A percentile compares a stretch with the other conserved stretches of the same genome.
Conservation (phyloP, 371 early-diverging fungal genomes). For the Actinomortierella ambigua region DNA sequence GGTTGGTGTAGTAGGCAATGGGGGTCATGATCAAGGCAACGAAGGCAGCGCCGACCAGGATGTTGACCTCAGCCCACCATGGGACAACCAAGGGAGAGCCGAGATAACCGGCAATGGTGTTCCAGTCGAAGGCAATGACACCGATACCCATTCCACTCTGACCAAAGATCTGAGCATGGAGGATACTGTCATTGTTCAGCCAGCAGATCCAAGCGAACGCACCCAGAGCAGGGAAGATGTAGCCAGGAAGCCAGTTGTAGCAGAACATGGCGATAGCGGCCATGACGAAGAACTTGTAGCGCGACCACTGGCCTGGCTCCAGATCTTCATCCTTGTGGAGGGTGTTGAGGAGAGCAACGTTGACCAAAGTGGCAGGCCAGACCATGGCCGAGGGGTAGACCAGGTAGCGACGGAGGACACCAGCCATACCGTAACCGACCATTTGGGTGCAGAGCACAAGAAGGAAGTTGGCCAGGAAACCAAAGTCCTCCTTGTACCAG, state of each 20-base stretch:
- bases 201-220: conserved; percentile 76
- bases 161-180: conserved; percentile 59
- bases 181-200: conserved; percentile 56
- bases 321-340: conserved; percentile 68
- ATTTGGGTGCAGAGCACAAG: conserved; percentile 69
- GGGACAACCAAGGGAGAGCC: conserved; percentile 69
- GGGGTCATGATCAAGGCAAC: conserved; percentile 73
- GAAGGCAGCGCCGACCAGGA: conserved; percentile 61
- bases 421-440: conserved; percentile 87
- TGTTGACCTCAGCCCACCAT: conserved; percentile 68
- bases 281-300: conserved; percentile 22
- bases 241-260: conserved; percentile 77
- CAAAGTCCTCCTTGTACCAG: conserved; percentile 58
- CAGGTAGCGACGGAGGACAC: conserved; percentile 71
- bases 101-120: conserved; percentile 59
- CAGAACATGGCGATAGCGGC: conserved; percentile 14
- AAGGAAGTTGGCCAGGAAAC: conserved; percentile 59
- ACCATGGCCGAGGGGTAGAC: conserved; percentile 81
- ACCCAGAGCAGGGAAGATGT: conserved; percentile 68
- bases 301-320: conserved; percentile 49
- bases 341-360: conserved; percentile 69
- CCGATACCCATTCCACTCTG: conserved; percentile 65
- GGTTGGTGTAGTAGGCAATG: conserved; percentile 64
- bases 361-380: conserved; percentile 81
- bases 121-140: conserved; percentile 76